phyloP scores from a whole-genome alignment of 306 rosid genomes.

The Pueraria montana region DNA sequence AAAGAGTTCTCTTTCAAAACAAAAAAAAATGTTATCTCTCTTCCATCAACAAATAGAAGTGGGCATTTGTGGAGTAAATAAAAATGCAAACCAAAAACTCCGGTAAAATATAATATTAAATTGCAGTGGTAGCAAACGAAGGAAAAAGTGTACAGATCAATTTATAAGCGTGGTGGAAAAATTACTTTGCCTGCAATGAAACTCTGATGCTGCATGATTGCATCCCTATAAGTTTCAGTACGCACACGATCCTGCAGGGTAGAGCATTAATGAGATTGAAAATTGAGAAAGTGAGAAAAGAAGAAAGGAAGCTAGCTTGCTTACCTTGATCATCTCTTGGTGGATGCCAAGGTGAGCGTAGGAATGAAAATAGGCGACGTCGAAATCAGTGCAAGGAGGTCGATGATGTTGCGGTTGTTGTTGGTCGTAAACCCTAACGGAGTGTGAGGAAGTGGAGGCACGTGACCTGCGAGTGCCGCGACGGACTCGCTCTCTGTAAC shows the following conservation, averaged over 20 bases:
- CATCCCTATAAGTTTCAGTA: conserved; percentile 86
- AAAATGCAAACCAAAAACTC: background rate
- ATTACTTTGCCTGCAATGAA: conserved; percentile 89
- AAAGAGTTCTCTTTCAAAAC: no score
- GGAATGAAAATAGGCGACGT: conserved; percentile 92
- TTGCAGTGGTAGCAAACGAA: conserved; percentile 1
- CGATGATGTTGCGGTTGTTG: conserved; percentile 49
- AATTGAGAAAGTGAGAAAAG: background rate
- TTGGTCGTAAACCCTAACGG: conserved; percentile 76
- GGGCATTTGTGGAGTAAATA: conserved; percentile 2
- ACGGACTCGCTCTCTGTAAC: conserved; percentile 67
- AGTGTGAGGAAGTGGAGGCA: conserved; percentile 45
- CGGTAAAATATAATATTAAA: conserved; percentile 2
- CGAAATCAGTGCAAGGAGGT: conserved; percentile 91
- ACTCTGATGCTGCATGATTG: conserved; percentile 88
- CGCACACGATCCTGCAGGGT: conserved; percentile 81
- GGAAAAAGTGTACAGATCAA: background rate
- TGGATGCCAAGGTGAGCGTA: conserved; percentile 97
- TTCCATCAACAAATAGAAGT: conserved; percentile 15
- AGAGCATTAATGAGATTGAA: background rate
- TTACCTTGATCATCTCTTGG: conserved; percentile 96
- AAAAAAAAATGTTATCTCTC: no score
- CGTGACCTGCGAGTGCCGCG: conserved; percentile 77
- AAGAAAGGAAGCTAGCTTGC: background rate
- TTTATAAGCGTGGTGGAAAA: conserved; percentile 39